A percentile compares a stretch with the other conserved stretches of the same genome.
Evolutionary conservation across 257 asterid genomes (phyloP).

Genomic region (Rhazya stricta): DNA sequence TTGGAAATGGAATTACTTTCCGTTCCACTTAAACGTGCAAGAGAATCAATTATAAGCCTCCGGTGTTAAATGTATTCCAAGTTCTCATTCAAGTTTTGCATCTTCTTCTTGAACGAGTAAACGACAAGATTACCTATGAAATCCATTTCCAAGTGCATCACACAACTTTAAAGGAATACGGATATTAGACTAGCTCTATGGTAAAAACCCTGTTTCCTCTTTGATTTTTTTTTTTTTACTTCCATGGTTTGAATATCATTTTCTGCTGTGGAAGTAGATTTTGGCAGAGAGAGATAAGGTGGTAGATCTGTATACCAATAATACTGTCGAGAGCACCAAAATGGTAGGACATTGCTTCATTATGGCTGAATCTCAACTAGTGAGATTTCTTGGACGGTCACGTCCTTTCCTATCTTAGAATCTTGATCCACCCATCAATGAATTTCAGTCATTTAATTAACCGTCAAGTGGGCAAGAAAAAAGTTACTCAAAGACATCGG

Average conservation of each 20-base stretch:
- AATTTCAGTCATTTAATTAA: constrained; percentile 24
- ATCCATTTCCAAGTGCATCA: too few species aligned
- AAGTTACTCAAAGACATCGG: neutral
- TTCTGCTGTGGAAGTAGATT: neutral
- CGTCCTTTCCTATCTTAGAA: neutral
- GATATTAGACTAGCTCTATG: too few species aligned
- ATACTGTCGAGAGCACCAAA: neutral
- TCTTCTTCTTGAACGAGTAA: too few species aligned
- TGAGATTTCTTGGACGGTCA: neutral
- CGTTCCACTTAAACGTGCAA: neutral
- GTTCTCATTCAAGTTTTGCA: too few species aligned
- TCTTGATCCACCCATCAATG: neutral
- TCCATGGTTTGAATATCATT: too few species aligned
- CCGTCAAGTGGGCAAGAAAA: constrained; percentile 21
- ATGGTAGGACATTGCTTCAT: neutral
- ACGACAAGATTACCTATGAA: too few species aligned
- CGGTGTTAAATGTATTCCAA: too few species aligned
- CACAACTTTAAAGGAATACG: too few species aligned
- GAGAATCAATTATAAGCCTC: neutral
- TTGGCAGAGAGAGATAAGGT: too few species aligned
- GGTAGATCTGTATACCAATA: neutral
- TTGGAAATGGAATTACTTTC: neutral
- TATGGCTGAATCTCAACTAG: neutral
- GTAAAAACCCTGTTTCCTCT: too few species aligned
- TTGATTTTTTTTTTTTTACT: too few species aligned